A percentile compares a stretch with the other conserved stretches of the same genome.
These are phyloP conservation scores for Vitis riparia DNA, from an alignment of 164 flowering plant species.

Conservation along the genomic window DNA sequence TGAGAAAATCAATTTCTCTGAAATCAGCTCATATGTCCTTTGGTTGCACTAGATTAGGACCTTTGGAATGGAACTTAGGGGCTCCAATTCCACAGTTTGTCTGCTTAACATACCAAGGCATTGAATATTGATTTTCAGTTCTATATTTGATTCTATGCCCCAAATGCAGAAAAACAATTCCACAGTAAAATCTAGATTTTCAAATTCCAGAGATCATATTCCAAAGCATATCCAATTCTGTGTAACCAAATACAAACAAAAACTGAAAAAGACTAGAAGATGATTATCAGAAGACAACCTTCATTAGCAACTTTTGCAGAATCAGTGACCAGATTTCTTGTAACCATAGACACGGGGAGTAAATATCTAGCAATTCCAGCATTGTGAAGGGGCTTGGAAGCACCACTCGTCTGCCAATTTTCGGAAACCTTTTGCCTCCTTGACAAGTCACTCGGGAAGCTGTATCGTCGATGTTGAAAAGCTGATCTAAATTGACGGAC, in stretches of 20 bases:
- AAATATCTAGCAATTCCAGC: slow-evolving; percentile 23
- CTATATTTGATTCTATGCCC: no score
- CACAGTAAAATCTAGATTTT: background rate
- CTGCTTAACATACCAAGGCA: no score
- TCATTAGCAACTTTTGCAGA: slow-evolving; percentile 28
- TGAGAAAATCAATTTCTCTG: background rate
- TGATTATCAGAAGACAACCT: slow-evolving; percentile 34
- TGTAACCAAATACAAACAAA: background rate
- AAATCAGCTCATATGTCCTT: slow-evolving; percentile 1
- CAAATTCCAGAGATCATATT: background rate
- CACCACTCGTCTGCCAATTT: slow-evolving; percentile 8
- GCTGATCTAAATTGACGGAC: slow-evolving; percentile 29
- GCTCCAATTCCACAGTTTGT: no score
- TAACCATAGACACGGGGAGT: slow-evolving; percentile 18
- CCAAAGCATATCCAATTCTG: background rate
- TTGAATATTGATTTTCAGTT: no score
- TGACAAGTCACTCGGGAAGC: slow-evolving; percentile 11
- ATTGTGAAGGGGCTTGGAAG: slow-evolving; percentile 7
- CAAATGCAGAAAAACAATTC: background rate
- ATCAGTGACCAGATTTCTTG: slow-evolving; percentile 39
- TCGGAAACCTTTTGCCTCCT: slow-evolving; percentile 11
- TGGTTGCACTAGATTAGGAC: no score
- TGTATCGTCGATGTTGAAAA: slow-evolving; percentile 21
- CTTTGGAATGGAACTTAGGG: no score
- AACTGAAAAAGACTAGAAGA: background rate